Percentiles rank a stretch among this genome's conserved stretches.
phyloP scores from a whole-genome alignment of 805 yeast species.

The Zygotorulaspora danielsina region DNA sequence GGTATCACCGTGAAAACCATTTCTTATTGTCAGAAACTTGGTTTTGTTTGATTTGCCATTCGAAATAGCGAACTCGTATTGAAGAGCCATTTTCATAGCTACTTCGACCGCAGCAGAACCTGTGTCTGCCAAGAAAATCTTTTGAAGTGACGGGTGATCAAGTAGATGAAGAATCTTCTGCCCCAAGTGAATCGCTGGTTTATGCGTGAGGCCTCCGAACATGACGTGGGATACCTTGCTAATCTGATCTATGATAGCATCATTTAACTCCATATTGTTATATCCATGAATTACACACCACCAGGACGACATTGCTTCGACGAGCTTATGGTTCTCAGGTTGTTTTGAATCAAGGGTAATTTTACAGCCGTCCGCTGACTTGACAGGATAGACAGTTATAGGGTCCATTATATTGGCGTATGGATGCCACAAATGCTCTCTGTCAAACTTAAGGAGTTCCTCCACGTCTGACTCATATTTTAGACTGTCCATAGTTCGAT shows the following conservation, averaged over 20 bases:
- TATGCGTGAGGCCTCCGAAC: constrained; percentile 34
- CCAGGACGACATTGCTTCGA: constrained; percentile 37
- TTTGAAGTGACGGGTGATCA: constrained; percentile 24
- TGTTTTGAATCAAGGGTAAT: constrained; percentile 18
- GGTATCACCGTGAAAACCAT: constrained; percentile 40
- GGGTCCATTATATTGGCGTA: constrained; percentile 30
- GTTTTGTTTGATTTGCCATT: constrained; percentile 23
- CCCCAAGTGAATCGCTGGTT: constrained; percentile 29
- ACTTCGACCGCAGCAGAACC: constrained; percentile 39
- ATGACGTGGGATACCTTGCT: constrained; percentile 31
- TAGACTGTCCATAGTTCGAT: constrained; percentile 1
- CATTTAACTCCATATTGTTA: constrained; percentile 26
- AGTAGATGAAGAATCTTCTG: constrained; percentile 34
- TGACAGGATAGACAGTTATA: constrained; percentile 25
- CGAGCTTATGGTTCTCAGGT: constrained; percentile 14
- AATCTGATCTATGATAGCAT: constrained; percentile 35
- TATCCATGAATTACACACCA: constrained; percentile 36
- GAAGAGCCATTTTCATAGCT: constrained; percentile 38
- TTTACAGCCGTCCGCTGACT: constrained; percentile 23
- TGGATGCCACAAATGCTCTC: constrained; percentile 34
- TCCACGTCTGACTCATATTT: constrained; percentile 4
- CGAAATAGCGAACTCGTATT: constrained; percentile 26
- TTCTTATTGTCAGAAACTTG: constrained; percentile 34
- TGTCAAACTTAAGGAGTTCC: constrained; percentile 23
- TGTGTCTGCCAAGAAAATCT: constrained; percentile 27